phyloP scores from a whole-genome alignment of 768 basidiomycete species.

The Austroboletus eburneus region DNA sequence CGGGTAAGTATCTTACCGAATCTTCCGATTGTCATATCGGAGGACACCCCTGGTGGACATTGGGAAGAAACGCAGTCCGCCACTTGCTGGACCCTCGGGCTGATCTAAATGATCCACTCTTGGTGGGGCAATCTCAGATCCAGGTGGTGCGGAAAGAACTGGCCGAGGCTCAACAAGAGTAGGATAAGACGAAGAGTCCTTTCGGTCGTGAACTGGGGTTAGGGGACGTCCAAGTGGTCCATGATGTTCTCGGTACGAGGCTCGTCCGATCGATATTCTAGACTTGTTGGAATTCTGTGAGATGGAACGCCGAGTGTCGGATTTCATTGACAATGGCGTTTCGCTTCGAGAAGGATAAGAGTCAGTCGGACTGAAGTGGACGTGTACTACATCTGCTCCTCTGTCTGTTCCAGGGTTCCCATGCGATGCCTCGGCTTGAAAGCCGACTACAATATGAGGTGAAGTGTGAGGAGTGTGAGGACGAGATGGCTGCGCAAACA shows the following conservation, averaged over 20 bases:
- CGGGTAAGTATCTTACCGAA: slow-evolving; percentile 5
- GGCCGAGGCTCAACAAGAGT: slow-evolving; percentile 5
- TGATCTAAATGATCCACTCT: slow-evolving; percentile 1
- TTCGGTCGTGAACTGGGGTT: slow-evolving; percentile 3
- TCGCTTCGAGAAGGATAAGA: slow-evolving; percentile 4
- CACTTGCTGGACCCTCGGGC: slow-evolving; percentile 3
- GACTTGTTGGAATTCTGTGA: slow-evolving; percentile 14
- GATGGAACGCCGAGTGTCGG: slow-evolving; percentile 11
- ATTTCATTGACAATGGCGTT: slow-evolving; percentile 11
- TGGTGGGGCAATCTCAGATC: slow-evolving; percentile 5
- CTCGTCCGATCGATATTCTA: slow-evolving; percentile 16
- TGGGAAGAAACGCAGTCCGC: slow-evolving; percentile 9
- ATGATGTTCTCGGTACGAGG: slow-evolving; percentile 19
- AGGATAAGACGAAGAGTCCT: neutral
- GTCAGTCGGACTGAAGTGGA: neutral
- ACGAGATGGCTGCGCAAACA: neutral
- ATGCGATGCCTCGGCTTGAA: neutral
- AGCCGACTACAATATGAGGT: neutral
- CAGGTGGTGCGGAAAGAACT: neutral
- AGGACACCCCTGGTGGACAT: slow-evolving; percentile 10
- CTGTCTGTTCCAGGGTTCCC: neutral
- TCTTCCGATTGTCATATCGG: slow-evolving; percentile 6
- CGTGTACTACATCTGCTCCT: neutral
- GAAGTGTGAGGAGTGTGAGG: slow-evolving; percentile 3
- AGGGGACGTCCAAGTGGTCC: slow-evolving; percentile 12